Base-by-base conservation (phyloP, 2,329 filamentous ascomycete species). In the Sporothrix protearum region DNA sequence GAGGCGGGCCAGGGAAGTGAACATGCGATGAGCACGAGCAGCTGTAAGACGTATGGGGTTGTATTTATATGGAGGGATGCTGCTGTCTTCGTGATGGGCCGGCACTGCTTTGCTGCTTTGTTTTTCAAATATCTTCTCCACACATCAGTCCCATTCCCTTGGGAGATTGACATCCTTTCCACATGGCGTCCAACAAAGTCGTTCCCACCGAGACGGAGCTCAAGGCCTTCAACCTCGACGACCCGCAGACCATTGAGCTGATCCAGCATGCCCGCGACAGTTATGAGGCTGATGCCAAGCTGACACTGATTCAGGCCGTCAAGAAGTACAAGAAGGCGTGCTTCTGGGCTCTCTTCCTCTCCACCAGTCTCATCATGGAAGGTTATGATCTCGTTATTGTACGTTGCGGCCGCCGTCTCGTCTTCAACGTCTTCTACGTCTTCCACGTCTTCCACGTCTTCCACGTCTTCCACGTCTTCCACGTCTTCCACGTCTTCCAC, bases 341-440 rank as follows among this genome's bases (percentile, higher is more conserved):
- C 25, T 67, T 67, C 63, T 67, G 63, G 63, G 63, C 63, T 25
- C 14, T 67, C 25, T 67, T 67, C 14, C 42, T 67, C 22, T 67
- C 63, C 12, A 67, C 63, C 14, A 49, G 42, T 14, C 25, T 76
- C 2, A 73, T 76, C 45, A 76, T 76, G 75, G 75, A 77, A 57
- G 76, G 76, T 25, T 76, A 76, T 69, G 76, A 77, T n/a, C 74
- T 73, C 7, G 73, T 75, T 3, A 69, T 77, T 67, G 63, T 67
- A 19, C 2, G 63, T 33, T 22, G 16, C 25, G 7, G 2, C 39
- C n/a, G n/a, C n/a, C n/a, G n/a, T n/a, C n/a, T n/a, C n/a, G n/a
- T n/a, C n/a, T n/a, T n/a, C n/a, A n/a, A n/a, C n/a, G n/a, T n/a
- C n/a, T n/a, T 63, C n/a, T 4, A 19, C 19, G n/a, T 33, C 30